A percentile compares a stretch with the other conserved stretches of the same genome.
These are phyloP conservation scores for Leptomonas pyrrhocoris DNA, from an alignment of 208 protist species.

Conservation along the genomic window DNA sequence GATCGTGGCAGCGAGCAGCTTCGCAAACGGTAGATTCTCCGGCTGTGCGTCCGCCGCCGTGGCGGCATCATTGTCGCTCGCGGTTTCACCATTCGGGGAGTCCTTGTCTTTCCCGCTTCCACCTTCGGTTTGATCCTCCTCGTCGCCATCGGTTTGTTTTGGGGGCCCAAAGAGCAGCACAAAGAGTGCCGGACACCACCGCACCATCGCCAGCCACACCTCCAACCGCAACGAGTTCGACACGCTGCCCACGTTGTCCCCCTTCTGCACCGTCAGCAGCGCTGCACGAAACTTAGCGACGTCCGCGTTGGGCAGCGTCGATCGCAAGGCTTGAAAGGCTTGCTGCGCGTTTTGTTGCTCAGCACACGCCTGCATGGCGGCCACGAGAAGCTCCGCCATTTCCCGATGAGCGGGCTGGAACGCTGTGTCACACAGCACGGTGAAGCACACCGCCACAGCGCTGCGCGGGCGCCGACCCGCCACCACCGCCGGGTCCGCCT, in stretches of 20 bases:
- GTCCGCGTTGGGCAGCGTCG: slow-evolving; percentile 3
- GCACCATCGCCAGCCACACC: slow-evolving; percentile 31
- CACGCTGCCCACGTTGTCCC: slow-evolving; percentile 8
- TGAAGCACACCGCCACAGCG: slow-evolving; percentile 11
- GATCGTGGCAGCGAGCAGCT: slow-evolving; percentile 22
- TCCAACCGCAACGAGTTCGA: slow-evolving; percentile 35
- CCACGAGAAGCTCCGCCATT: slow-evolving; percentile 27
- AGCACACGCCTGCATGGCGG: slow-evolving; percentile 16
- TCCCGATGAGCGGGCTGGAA: slow-evolving; percentile 11
- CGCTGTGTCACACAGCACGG: slow-evolving; percentile 15
- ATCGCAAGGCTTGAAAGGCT: slow-evolving; percentile 17
- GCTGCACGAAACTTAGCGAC: not conserved
- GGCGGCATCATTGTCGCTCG: slow-evolving; percentile 1
- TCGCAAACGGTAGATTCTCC: slow-evolving; percentile 28
- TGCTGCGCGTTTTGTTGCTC: not conserved
- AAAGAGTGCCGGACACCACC: slow-evolving; percentile 32
- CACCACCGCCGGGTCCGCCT: not conserved
- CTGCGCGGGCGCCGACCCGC: slow-evolving; percentile 9
- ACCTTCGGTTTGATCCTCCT: slow-evolving; percentile 1
- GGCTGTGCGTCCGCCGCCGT: slow-evolving; percentile 9
- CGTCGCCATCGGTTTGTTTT: not conserved
- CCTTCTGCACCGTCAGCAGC: slow-evolving; percentile 21
- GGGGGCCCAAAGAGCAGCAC: slow-evolving; percentile 24
- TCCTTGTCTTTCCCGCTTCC: not conserved
- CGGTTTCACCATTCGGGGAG: not conserved